Percentiles rank a stretch among this genome's conserved stretches.
These are phyloP conservation scores for Moniliella sp. DNA, from an alignment of 1,284 basidiomycete species.

Conservation along the genomic window DNA sequence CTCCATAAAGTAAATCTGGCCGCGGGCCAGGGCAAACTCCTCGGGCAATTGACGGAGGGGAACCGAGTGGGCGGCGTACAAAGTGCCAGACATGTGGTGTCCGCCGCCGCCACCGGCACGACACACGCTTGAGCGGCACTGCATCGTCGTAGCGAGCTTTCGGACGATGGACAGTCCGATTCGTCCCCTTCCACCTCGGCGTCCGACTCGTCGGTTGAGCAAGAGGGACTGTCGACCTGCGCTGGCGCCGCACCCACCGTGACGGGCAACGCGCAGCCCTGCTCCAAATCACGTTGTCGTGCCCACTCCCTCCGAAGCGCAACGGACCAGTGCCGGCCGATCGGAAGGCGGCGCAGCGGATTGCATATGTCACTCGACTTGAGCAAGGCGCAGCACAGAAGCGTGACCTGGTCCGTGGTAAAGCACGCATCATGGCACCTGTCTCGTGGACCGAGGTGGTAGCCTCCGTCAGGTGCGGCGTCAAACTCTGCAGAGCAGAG, in stretches of 20 bases:
- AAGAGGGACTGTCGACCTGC: too few species aligned
- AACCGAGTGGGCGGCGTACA: too few species aligned
- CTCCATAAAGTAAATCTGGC: not conserved
- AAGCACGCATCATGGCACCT: not conserved
- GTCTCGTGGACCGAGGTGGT: too few species aligned
- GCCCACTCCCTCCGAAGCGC: not conserved
- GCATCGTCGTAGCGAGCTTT: too few species aligned
- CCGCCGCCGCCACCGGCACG: too few species aligned
- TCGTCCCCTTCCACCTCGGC: too few species aligned
- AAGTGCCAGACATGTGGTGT: too few species aligned
- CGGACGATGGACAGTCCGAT: too few species aligned
- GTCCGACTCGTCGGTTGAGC: too few species aligned
- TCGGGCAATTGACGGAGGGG: too few species aligned
- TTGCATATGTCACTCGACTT: not conserved
- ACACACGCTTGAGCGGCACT: too few species aligned
- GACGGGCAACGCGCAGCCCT: not conserved
- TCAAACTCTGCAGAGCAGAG: not conserved
- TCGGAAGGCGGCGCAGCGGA: not conserved
- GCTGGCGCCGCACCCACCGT: too few species aligned
- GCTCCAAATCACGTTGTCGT: not conserved
- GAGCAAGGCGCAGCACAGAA: not conserved
- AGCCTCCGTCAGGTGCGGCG: not conserved
- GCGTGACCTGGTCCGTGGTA: not conserved
- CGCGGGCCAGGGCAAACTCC: not conserved
- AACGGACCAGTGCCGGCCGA: not conserved